A percentile compares a stretch with the other conserved stretches of the same genome.
These are phyloP conservation scores for Paradendryphiella salina DNA, from an alignment of 2,329 filamentous ascomycete species.

Conservation along the genomic window DNA sequence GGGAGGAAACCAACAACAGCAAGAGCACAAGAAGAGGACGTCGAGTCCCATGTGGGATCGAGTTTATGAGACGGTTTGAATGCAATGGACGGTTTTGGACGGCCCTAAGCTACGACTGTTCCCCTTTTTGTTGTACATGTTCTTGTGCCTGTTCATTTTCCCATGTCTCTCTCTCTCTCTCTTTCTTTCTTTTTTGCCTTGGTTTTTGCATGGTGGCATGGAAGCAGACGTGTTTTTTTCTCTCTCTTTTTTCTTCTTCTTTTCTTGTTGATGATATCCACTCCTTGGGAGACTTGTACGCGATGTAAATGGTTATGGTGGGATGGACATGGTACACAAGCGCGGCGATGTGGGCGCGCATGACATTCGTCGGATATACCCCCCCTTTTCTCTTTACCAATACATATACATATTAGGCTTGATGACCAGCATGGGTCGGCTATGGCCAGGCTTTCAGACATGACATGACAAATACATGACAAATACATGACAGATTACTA, in stretches of 20 bases:
- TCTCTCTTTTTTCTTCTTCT: not conserved
- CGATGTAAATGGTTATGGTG: not conserved
- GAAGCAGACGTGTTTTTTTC: not conserved
- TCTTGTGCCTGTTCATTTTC: too few species aligned
- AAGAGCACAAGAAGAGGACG: conserved; percentile 25
- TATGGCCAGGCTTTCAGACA: too few species aligned
- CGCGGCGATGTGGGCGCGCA: not conserved
- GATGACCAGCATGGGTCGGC: not conserved
- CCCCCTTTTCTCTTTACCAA: not conserved
- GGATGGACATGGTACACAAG: not conserved
- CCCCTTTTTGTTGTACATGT: too few species aligned
- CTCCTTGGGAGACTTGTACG: not conserved
- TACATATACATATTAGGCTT: not conserved
- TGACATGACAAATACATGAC: too few species aligned
- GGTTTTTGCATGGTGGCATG: not conserved
- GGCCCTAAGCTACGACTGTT: too few species aligned
- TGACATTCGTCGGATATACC: conserved; percentile 1
- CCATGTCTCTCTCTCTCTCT: too few species aligned
- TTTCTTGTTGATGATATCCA: conserved; percentile 7
- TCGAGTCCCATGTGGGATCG: conserved; percentile 41
- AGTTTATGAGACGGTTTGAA: conserved; percentile 35
- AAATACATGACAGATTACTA: not conserved
- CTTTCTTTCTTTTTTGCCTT: not conserved
- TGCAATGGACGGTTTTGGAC: conserved; percentile 13
- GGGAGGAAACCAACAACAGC: conserved; percentile 14